A percentile compares a stretch with the other conserved stretches of the same genome.
Evolutionary conservation across 129 eudicot species (phyloP).

Genomic region (Erigeron canadensis): DNA sequence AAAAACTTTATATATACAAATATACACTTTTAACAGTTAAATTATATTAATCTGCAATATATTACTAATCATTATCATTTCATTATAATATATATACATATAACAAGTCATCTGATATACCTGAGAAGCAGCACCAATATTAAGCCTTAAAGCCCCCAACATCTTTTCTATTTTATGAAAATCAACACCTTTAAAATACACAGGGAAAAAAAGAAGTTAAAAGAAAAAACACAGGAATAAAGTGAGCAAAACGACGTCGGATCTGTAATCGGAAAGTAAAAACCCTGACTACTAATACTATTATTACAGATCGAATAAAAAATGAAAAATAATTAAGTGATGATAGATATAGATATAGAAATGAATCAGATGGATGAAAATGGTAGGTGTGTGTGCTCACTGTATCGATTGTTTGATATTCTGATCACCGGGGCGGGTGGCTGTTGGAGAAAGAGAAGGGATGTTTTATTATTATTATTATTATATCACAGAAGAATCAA

Average conservation of each 20-base stretch:
- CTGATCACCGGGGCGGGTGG: slow-evolving; percentile 17
- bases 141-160: slow-evolving; percentile 40
- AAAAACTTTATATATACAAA: no score
- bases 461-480: background rate
- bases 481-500: background rate
- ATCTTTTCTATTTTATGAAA: slow-evolving; percentile 17
- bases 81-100: background rate
- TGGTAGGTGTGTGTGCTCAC: no score
- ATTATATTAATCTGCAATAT: no score
- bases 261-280: slow-evolving; percentile 4
- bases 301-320: slow-evolving; percentile 2
- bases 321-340: background rate
- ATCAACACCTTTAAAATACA: slow-evolving; percentile 16
- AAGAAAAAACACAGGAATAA: background rate
- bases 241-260: slow-evolving; percentile 5
- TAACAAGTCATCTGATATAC: slow-evolving; percentile 20
- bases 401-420: background rate
- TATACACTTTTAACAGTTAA: no score
- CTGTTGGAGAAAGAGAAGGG: background rate
- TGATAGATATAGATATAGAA: background rate
- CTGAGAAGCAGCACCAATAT: slow-evolving; percentile 30
- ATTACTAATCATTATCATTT: background rate
- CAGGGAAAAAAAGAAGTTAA: background rate
- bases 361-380: no score
- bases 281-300: background rate